Evolutionary conservation across 805 yeast species (phyloP), one percentile per base, ranked within the genome.

Genomic region (Saturnispora dispora): DNA sequence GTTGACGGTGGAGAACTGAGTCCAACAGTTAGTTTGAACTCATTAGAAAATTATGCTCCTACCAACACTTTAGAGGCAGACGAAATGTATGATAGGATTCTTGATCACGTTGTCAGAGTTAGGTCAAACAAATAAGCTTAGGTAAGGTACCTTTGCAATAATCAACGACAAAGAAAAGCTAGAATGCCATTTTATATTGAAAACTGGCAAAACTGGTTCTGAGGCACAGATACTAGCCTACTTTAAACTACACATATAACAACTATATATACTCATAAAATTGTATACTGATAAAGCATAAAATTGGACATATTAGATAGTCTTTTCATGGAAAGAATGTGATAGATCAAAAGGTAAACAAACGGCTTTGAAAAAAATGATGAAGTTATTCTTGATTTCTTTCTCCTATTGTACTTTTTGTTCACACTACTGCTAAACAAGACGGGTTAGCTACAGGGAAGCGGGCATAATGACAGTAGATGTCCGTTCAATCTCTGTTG

Each of bases 21-120:
- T 22, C 53, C 57, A 20, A 50, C 52, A 4, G 51, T 50, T 9
- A 51, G 59, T 47, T 15, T 53, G 5, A 52, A 52, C 39, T 55
- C 58, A 8, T 7, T 39, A 5, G 53, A 41, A 18, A 70, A 71
- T 1, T 47, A 42, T 30, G 43, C 52, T n/a, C 36, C 41, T 6
- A 50, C 43, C 13, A 79, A 75, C 4, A 47, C 53, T 15, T 13
- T 33, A 5, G 48, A 33, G 7, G 86, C 84, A n/a, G 84, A 82
- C 62, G 85, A 82, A 60, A 85, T 80, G 4, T 85, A 84, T 59
- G 91, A 85, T 55, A 82, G 82, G 61, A 66, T 85, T 45, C 70
- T 85, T 60, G 82, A 83, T 58, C 83, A 83, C 58, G 81, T 85
- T 30, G 79, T 82, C 27, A 71, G 80, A 47, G 86, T 79, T 13